A percentile compares a stretch with the other conserved stretches of the same genome.
Conservation (phyloP, 2,329 filamentous ascomycete genomes). For the Aureobasidium melanogenum region DNA sequence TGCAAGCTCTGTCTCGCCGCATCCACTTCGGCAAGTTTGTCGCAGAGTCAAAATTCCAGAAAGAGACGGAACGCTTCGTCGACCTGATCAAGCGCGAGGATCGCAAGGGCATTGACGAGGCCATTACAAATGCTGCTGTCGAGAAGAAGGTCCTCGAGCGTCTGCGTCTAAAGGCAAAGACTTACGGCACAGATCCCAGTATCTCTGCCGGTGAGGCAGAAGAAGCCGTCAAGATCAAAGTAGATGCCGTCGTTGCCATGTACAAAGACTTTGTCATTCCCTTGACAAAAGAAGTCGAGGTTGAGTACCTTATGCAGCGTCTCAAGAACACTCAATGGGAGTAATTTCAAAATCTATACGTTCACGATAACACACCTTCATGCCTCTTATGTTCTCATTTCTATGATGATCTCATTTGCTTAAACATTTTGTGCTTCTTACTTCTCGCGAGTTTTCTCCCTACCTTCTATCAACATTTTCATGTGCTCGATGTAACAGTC, state of each 20-base stretch:
- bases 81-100: slow-evolving; percentile 74
- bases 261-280: slow-evolving; percentile 83
- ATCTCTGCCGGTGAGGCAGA: slow-evolving; percentile 39
- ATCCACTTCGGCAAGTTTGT: slow-evolving; percentile 99
- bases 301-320: slow-evolving; percentile 95
- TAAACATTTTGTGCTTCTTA: neutral
- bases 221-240: slow-evolving; percentile 70
- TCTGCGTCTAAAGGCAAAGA: slow-evolving; percentile 78
- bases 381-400: neutral
- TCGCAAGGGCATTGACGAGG: slow-evolving; percentile 70
- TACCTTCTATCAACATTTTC: no score
- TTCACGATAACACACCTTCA: neutral
- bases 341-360: slow-evolving; percentile 16
- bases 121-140: slow-evolving; percentile 82
- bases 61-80: slow-evolving; percentile 72
- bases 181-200: slow-evolving; percentile 85
- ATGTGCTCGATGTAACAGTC: neutral
- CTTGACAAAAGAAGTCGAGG: slow-evolving; percentile 94
- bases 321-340: slow-evolving; percentile 51
- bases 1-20: slow-evolving; percentile 81
- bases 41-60: slow-evolving; percentile 86
- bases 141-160: slow-evolving; percentile 88
- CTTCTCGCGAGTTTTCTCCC: neutral
- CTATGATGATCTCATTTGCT: no score
- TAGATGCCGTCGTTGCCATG: slow-evolving; percentile 82